Evolutionary conservation across 306 rosid genomes (phyloP).

Genomic region (Pyrus pyrifolia): DNA sequence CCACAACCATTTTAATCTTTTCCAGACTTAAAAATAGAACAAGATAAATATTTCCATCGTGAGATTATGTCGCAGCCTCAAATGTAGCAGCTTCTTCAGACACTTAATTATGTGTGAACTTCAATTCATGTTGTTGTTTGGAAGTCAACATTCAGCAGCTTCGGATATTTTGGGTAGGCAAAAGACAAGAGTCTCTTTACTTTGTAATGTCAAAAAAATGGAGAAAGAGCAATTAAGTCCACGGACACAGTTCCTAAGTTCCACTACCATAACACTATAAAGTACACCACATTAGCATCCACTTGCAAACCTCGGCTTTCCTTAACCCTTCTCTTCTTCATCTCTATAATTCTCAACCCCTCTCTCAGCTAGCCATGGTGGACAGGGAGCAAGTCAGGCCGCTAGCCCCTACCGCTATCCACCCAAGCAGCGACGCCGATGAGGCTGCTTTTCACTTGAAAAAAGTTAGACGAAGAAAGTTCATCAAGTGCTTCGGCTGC

Average conservation of each 20-base stretch:
- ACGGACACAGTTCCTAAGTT: not conserved
- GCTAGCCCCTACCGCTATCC: conserved; percentile 21
- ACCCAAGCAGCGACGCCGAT: conserved; percentile 11
- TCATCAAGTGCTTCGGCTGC: conserved; percentile 35
- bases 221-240: not conserved
- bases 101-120: not conserved
- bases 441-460: not conserved
- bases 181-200: not conserved
- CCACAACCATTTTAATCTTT: not conserved
- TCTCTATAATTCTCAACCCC: not conserved
- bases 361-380: conserved; percentile 16
- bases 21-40: not conserved
- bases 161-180: not conserved
- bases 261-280: not conserved
- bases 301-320: not conserved
- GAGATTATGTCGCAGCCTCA: not conserved
- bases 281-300: not conserved
- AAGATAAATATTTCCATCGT: no score
- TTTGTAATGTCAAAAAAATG: not conserved
- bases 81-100: not conserved
- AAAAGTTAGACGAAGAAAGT: conserved; percentile 5
- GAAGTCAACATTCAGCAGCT: conserved; percentile 23
- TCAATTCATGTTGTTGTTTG: no score
- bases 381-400: conserved; percentile 50
- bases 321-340: not conserved